phyloP scores from a whole-genome alignment of 768 basidiomycete species.

The Trametes punicea region DNA sequence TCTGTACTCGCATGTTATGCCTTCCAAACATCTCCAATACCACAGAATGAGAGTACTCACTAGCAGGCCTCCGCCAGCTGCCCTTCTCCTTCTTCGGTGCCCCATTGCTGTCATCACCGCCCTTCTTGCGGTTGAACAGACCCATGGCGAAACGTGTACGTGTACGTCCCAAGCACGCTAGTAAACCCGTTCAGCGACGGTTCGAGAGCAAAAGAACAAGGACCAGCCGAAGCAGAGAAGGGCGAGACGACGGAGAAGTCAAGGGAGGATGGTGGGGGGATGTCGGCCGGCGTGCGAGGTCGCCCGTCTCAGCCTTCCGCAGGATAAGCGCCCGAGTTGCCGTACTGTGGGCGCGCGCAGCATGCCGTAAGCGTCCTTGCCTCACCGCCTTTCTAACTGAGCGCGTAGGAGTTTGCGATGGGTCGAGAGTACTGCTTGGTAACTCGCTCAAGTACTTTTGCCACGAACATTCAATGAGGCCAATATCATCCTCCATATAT shows the following conservation, averaged over 20 bases:
- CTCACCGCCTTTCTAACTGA: background rate
- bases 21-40: background rate
- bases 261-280: background rate
- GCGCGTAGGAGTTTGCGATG: background rate
- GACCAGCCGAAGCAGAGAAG: background rate
- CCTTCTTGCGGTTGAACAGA: constrained; percentile 30
- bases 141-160: background rate
- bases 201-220: background rate
- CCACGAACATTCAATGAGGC: no score
- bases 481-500: no score
- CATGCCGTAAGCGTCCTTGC: background rate
- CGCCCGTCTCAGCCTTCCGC: constrained; percentile 6
- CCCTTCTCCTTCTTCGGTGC: constrained; percentile 73
- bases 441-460: background rate
- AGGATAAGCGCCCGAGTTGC: background rate
- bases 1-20: constrained; percentile 42
- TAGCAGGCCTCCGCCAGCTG: constrained; percentile 81
- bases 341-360: background rate
- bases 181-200: background rate
- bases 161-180: background rate
- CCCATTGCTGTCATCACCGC: constrained; percentile 30
- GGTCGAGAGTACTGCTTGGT: background rate
- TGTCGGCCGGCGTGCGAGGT: constrained; percentile 7
- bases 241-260: background rate
- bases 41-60: constrained; percentile 41